phyloP scores from a whole-genome alignment of 2,329 filamentous ascomycete genomes.

The Simplicillium sp. region DNA sequence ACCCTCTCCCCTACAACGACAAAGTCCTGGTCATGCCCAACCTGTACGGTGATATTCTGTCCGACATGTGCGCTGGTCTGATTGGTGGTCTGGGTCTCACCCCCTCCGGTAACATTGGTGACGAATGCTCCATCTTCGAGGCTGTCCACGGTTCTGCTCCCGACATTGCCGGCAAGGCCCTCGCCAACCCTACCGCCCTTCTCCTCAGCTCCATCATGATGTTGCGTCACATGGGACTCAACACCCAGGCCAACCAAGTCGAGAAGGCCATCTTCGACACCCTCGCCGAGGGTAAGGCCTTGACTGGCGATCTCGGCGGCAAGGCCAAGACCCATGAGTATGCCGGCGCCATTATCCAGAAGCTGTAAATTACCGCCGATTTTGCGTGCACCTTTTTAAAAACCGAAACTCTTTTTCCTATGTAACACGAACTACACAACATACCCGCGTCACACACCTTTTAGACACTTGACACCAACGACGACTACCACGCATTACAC shows the following conservation, averaged over 20 bases:
- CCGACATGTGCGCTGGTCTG: constrained; percentile 97
- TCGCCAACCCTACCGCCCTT: constrained; percentile 95
- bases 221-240: constrained; percentile 95
- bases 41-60: constrained; percentile 98
- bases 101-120: constrained; percentile 96
- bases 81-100: constrained; percentile 96
- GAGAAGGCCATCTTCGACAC: constrained; percentile 94
- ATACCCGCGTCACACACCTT: too few species aligned
- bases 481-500: too few species aligned
- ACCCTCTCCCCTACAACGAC: constrained; percentile 95
- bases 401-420: too few species aligned
- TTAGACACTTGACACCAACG: too few species aligned
- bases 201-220: constrained; percentile 98
- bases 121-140: constrained; percentile 99
- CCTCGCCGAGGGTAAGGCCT: constrained; percentile 87
- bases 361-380: constrained; percentile 35
- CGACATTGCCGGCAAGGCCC: constrained; percentile 90
- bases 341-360: constrained; percentile 77
- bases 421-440: too few species aligned
- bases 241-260: constrained; percentile 74
- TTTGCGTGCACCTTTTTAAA: not conserved
- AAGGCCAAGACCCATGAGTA: constrained; percentile 96
- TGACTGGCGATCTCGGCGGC: constrained; percentile 93
- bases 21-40: constrained; percentile 98
- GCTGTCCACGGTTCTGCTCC: constrained; percentile 96